Base-by-base conservation (phyloP, 1,284 basidiomycete genomes). In the Tilletiaria anomala region DNA sequence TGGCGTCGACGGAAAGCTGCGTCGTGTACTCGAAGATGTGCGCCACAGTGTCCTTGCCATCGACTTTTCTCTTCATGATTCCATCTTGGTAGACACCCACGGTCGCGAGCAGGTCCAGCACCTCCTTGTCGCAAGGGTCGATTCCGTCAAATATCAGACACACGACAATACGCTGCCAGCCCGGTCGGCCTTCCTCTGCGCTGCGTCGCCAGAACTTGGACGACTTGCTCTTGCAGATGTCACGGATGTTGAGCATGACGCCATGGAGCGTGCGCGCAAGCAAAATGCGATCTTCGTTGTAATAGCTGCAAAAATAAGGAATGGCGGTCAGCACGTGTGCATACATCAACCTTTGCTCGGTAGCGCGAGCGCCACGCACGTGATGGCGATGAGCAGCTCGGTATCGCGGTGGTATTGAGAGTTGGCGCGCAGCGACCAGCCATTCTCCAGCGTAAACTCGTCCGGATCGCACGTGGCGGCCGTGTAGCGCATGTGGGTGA, bases 221-320 rank as follows among this genome's bases (percentile, higher is more conserved):
- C 59, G 68, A 79, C 68, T 89, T 91, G 37, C 85, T 88, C 71
- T 86, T 89, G 77, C 87, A 93, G 53, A 96, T 96, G 61, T 96
- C 89, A 54, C 89, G 83, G 52, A 97, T 91, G 70, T 97, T 97
- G 54, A 89, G 70, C 88, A 96, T 94, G 62, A 96, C 82, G 50
- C 85, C 84, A 61, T 94, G 87, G 35, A 94, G 72, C 1, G 87
- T 94, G 6, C 65, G 39, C 6, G 65, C 61, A n/a, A 68, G 56
- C 21, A 94, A 76, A 3, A 80, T 82, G 72, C 94, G 91, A 74
- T 96, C 88, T 70, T 94, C 89, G 68, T 94, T 94, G 70, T 94
- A 73, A 62, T 68, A 65, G 6, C 38, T 53, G 17, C n/a, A n/a
- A n/a, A n/a, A n/a, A n/a, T n/a, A n/a, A n/a, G n/a, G n/a, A n/a